These are phyloP conservation scores for Fraxinus floribunda DNA, from an alignment of 305 asterid species.

Conservation along the genomic window DNA sequence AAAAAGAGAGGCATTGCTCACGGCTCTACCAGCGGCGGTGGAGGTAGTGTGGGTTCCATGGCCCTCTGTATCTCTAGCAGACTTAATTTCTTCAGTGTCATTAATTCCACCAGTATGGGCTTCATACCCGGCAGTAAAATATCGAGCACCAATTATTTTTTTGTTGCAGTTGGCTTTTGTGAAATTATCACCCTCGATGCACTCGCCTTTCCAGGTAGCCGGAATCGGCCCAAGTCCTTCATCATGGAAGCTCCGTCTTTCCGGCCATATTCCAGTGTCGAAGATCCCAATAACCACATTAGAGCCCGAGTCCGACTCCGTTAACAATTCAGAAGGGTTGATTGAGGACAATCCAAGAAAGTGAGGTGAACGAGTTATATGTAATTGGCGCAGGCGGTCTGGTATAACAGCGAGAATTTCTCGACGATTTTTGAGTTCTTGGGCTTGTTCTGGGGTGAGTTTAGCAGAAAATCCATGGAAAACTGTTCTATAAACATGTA, in stretches of 20 bases:
- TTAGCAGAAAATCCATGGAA: slow-evolving; percentile 75
- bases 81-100: slow-evolving; percentile 36
- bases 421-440: slow-evolving; percentile 35
- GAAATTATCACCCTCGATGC: slow-evolving; percentile 53
- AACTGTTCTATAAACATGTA: slow-evolving; percentile 65
- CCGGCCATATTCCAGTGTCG: slow-evolving; percentile 86
- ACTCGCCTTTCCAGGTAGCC: slow-evolving; percentile 66
- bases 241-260: slow-evolving; percentile 64
- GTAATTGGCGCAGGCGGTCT: slow-evolving; percentile 61
- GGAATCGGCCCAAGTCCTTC: slow-evolving; percentile 66
- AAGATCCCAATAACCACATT: slow-evolving; percentile 62
- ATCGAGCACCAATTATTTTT: slow-evolving; percentile 72
- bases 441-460: slow-evolving; percentile 51
- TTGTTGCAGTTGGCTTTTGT: slow-evolving; percentile 49
- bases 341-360: slow-evolving; percentile 53
- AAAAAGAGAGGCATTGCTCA: slow-evolving; percentile 59
- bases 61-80: slow-evolving; percentile 68
- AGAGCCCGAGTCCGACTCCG: slow-evolving; percentile 65
- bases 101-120: slow-evolving; percentile 38
- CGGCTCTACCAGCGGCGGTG: slow-evolving; percentile 77
- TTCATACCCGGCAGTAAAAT: slow-evolving; percentile 50
- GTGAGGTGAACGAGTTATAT: slow-evolving; percentile 66
- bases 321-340: slow-evolving; percentile 36
- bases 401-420: slow-evolving; percentile 60
- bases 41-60: slow-evolving; percentile 93